Percentiles rank a stretch among this genome's conserved stretches.
phyloP scores from a whole-genome alignment of 306 rosid species.

The Begonia loranthoides region DNA sequence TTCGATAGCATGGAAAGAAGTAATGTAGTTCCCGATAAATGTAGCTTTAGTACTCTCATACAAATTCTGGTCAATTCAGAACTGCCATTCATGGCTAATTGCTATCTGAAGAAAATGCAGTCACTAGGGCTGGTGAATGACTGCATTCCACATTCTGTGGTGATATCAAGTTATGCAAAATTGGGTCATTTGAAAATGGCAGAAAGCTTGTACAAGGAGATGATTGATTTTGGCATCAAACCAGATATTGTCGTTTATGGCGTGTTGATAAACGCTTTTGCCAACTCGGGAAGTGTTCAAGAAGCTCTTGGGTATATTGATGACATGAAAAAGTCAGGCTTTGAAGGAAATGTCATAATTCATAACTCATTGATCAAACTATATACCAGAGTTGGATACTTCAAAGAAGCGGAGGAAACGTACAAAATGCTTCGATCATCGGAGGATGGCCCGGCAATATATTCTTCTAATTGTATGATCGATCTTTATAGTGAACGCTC shows the following conservation, averaged over 20 bases:
- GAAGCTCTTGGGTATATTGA: slow-evolving; percentile 39
- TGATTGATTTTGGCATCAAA: slow-evolving; percentile 42
- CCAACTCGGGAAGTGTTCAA: slow-evolving; percentile 53
- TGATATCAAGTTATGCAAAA: slow-evolving; percentile 57
- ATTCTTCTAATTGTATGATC: slow-evolving; percentile 81
- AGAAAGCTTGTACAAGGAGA: slow-evolving; percentile 42
- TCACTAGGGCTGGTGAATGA: slow-evolving; percentile 56
- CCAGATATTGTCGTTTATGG: slow-evolving; percentile 61
- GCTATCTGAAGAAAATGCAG: slow-evolving; percentile 58
- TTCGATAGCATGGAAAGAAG: slow-evolving; percentile 49
- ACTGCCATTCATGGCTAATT: slow-evolving; percentile 44
- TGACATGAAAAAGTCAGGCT: slow-evolving; percentile 45
- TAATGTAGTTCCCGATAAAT: slow-evolving; percentile 47
- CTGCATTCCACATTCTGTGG: slow-evolving; percentile 49
- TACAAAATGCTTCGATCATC: slow-evolving; percentile 40
- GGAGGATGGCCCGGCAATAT: slow-evolving; percentile 38
- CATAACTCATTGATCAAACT: slow-evolving; percentile 65
- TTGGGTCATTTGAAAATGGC: slow-evolving; percentile 52
- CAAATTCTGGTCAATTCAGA: slow-evolving; percentile 55
- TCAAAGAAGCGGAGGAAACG: slow-evolving; percentile 63
- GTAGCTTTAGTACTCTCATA: slow-evolving; percentile 57
- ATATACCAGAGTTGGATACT: slow-evolving; percentile 62
- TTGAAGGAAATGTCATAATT: slow-evolving; percentile 38
- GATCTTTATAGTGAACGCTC: slow-evolving; percentile 59
- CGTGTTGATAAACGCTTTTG: slow-evolving; percentile 59